Base-by-base conservation (phyloP, 805 yeast genomes). In the Starmera caribaea region DNA sequence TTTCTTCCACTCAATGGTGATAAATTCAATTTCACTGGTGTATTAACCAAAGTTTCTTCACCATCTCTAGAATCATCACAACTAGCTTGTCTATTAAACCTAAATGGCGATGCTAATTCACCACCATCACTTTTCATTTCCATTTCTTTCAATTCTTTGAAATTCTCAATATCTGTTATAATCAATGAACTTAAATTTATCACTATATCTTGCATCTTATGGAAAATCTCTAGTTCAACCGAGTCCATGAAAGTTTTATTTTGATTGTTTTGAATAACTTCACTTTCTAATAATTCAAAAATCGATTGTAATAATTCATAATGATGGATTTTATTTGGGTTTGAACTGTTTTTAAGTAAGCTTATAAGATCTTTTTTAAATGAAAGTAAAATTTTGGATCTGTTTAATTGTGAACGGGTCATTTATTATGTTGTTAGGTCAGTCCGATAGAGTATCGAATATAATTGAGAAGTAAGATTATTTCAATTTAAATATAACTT, bases 131-230 rank as follows among this genome's bases (percentile, higher is more conserved):
- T 45, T 11, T 40, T 16, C 16, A 37, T 36, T 14, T 45, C 30
- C 9, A 8, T 31, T 7, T 37, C 38, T 13, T 48, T 56, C 5
- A 21, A 21, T 21, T 21, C 24, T 21, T 21, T 47, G 51, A 16
- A 21, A 5, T 21, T 21, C 24, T 21, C 24, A 21, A 21, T 21
- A 21, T 48, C 54, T 28, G 49, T 45, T 54, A 62, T 56, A 12
- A 62, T 51, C 37, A 62, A 42, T 8, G 58, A 51, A 6, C 66
- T 58, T 35, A 63, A 39, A 1, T 62, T 41, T 30, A 54, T 49
- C 3, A 65, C 58, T 29, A 61, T 40, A 12, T 40, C 49, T 40
- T 65, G 69, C 48, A 63, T 54, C 38, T 49, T 51, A n/a, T 57
- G 46, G 36, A 54, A 57, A 4, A 62, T 37, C 8, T 45, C 46